These are phyloP conservation scores for Blepharisma japonicum DNA, from an alignment of 73 alveolate genomes.

Conservation along the genomic window DNA sequence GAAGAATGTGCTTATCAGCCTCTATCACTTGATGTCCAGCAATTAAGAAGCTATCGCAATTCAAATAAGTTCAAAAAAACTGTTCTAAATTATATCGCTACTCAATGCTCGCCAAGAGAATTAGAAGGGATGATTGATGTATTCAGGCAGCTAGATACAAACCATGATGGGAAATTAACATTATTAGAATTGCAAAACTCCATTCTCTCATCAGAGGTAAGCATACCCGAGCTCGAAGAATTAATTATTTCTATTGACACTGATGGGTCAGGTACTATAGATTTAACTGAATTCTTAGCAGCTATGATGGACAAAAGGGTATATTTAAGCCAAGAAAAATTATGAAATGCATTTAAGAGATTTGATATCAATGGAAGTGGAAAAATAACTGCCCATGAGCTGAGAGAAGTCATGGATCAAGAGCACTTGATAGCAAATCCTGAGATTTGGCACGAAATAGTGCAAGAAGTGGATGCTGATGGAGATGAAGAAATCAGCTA, in stretches of 20 bases:
- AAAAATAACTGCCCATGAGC: constrained; percentile 39
- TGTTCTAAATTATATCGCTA: constrained; percentile 41
- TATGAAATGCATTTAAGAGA: constrained; percentile 39
- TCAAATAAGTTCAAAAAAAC: constrained; percentile 48
- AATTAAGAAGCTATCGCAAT: constrained; percentile 23
- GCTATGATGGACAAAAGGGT: constrained; percentile 18
- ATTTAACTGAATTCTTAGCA: constrained; percentile 67
- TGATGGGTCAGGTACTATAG: constrained; percentile 86
- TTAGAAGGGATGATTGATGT: constrained; percentile 37
- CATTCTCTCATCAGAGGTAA: not conserved
- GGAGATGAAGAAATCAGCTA: constrained; percentile 79
- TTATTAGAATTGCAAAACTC: constrained; percentile 62
- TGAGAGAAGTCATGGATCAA: constrained; percentile 53
- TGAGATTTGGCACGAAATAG: constrained; percentile 69
- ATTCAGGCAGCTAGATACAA: constrained; percentile 56
- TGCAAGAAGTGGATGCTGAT: constrained; percentile 79
- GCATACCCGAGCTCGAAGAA: constrained; percentile 39
- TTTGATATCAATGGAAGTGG: constrained; percentile 55
- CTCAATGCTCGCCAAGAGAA: constrained; percentile 40
- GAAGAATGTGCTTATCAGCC: not conserved
- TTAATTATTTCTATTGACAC: constrained; percentile 74
- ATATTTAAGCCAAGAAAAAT: constrained; percentile 22
- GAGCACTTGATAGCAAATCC: constrained; percentile 43
- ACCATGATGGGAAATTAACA: constrained; percentile 67
- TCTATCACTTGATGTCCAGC: not conserved